Evolutionary conservation across 2,329 filamentous ascomycete species (phyloP), one percentile per base, ranked within the genome.

Genomic region (Epichloe sylvatica): DNA sequence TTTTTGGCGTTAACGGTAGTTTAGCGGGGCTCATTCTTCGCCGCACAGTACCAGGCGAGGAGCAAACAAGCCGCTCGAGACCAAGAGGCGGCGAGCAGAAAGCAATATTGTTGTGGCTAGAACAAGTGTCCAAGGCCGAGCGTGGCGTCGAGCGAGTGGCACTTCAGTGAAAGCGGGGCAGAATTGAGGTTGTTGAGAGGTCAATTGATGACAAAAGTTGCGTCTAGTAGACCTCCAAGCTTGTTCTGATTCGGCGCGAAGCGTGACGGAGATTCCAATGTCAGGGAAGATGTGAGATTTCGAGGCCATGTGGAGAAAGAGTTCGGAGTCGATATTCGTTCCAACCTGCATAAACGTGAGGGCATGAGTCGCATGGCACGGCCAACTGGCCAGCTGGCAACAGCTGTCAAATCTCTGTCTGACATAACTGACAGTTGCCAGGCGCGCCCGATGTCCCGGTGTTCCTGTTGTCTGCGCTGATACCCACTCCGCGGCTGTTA

Each of bases 1-100:
- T 59, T 58, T 57, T 58, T 57, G 55, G 52, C 51, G 49, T 54
- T 54, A 55, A 53, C 49, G 37, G 51, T 42, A 46, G 45, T 52
- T 51, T 48, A 42, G 52, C 52, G 50, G 52, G 53, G 52, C 52
- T 52, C 48, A 42, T 38, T 50, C 49, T 52, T 50, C 45, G 38
- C 38, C 30, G 43, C 35, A 33, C 36, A 50, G 37, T 45, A 30
- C 36, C 23, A 19, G 42, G 40, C 7, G 34, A 46, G 21, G 34
- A 38, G 45, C 34, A 44, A 33, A 17, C 40, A n/a, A 49, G 34
- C 39, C 30, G 47, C 34, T 49, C n/a, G 38, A 37, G 47, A 30
- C 35, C 19, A 37, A 40, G 44, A 37, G 39, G 45, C 49, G 42
- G 21, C 40, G 36, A 37, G 45, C 17, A 47, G 30, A 46, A 38